Evolutionary conservation across 805 yeast genomes (phyloP).

Genomic region (Saturnispora ahearnii): DNA sequence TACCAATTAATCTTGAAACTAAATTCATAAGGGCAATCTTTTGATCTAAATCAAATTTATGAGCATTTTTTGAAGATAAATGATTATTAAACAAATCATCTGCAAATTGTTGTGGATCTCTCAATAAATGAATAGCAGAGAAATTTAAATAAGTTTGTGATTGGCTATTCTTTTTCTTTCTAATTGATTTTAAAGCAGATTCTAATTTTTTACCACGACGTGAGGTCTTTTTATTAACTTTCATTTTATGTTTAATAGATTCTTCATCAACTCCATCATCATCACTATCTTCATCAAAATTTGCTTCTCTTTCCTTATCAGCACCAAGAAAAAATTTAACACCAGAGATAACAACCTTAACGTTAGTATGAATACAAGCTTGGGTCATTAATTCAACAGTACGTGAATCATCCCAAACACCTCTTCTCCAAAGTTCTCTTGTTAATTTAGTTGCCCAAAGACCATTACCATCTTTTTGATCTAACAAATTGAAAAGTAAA

Average conservation of each 20-base stretch:
- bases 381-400: constrained; percentile 97
- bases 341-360: constrained; percentile 83
- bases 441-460: constrained; percentile 95
- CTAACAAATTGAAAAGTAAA: constrained; percentile 74
- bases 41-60: constrained; percentile 76
- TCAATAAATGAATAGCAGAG: constrained; percentile 84
- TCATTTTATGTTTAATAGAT: constrained; percentile 70
- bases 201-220: constrained; percentile 78
- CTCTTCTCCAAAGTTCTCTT: constrained; percentile 94
- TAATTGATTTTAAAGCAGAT: constrained; percentile 56
- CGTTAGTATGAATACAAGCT: constrained; percentile 82
- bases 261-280: constrained; percentile 59
- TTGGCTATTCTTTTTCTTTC: constrained; percentile 49
- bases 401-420: constrained; percentile 95
- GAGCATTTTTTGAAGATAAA: constrained; percentile 57
- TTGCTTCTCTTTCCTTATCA: constrained; percentile 86
- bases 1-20: constrained; percentile 82
- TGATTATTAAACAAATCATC: constrained; percentile 71
- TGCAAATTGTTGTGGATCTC: constrained; percentile 98
- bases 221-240: constrained; percentile 71
- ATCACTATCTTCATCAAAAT: constrained; percentile 63
- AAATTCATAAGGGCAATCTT: constrained; percentile 82
- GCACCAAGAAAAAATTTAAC: constrained; percentile 90
- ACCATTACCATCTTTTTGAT: constrained; percentile 68
- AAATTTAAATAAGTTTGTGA: constrained; percentile 73